Base-by-base conservation (phyloP, 768 basidiomycete species). In the Trametes sanguinea region DNA sequence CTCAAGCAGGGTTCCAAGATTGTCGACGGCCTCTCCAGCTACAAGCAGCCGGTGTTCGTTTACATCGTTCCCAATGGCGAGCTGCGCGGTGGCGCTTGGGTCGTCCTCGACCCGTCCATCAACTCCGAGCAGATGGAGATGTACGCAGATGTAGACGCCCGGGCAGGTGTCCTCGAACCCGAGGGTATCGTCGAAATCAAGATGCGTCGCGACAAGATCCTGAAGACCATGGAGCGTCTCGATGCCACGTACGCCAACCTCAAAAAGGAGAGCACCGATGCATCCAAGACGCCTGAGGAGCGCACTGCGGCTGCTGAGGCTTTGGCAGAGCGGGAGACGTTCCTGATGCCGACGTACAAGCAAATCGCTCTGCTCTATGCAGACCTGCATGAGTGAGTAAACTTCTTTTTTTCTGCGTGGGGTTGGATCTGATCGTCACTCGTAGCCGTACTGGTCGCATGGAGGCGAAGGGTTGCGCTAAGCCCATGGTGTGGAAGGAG, bases 41-140 rank as follows among this genome's bases (percentile, higher is more conserved):
- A 97, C 83, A 98, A 94, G 76, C 93, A 96, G 69, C 97, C 97
- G 17, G 90, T 98, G 62, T 98, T 97, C 73, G 94, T 99, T 60
- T 98, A 98, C 78, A 95, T 99, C 67, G 89, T 98, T 8, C 97
- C 97, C 35, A 97, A 98, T 69, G 97, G 97, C 63, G 97, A 99
- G 75, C 85, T 99, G 50, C 95, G 97, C 72, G 97, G 97, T 69
- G 97, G 97, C 67, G 97, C 97, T 37, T 99, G 96, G 96, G 97
- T 98, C 67, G 97, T 99, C 1, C 85, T 99, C 46, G 97, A 99
- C 74, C 97, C 97, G 32, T 92, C 93, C 16, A 98, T 99, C 81
- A 98, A 98, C 77, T 80, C 88, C 2, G 87, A 92, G 69, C 94
- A 97, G 75, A 97, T 99, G 96, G 91, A 97, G 78, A 98, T 99